Base-by-base conservation (phyloP, 768 basidiomycete genomes). In the Pilatotrama ljubarskyi region DNA sequence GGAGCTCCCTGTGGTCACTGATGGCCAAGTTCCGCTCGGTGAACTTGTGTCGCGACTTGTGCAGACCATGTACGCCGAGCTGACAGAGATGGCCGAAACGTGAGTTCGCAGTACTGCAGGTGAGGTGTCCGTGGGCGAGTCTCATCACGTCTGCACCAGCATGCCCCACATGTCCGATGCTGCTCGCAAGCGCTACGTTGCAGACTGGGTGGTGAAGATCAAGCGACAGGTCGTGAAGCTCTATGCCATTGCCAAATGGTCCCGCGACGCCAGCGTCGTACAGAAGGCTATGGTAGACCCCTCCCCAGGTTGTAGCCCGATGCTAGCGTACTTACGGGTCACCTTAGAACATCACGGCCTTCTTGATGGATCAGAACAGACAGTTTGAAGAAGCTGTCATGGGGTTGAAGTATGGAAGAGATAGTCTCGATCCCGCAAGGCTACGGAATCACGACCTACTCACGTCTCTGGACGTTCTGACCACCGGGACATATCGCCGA, bases 371-470 rank as follows among this genome's bases (percentile, higher is more conserved):
- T 55, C 93, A 95, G 72, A 93, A 93, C 65, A 80, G 81, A 32
- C 91, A 94, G 70, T 92, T 97, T 66, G 89, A 90, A 51, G 79
- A 83, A 40, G 84, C 84, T 14, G 82, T 93, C 15, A 69, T 72
- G 47, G 81, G 82, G 22, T 74, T 97, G 22, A 84, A 80, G 41
- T 83, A 83, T 67, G 83, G 85, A 1, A 87, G 84, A 62, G 83
- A 90, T 51, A 80, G 81, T 42, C 76, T 98, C 49, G 87, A 90
- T 66, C 82, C 86, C 38, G 89, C 94, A 37, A 84, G 95, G 69
- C 82, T 94, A 18, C 87, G 95, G 57, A 98, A 98, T 74, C 93
- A 95, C 61, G 96, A 98, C 73, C 77, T 98, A 22, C 80, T 95
- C 4, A 96, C 94, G 0, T 95, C 95, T 22, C 76, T 98, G 37